Conservation (phyloP, 2,329 filamentous ascomycete species). For the Stagonosporopsis vannaccii region DNA sequence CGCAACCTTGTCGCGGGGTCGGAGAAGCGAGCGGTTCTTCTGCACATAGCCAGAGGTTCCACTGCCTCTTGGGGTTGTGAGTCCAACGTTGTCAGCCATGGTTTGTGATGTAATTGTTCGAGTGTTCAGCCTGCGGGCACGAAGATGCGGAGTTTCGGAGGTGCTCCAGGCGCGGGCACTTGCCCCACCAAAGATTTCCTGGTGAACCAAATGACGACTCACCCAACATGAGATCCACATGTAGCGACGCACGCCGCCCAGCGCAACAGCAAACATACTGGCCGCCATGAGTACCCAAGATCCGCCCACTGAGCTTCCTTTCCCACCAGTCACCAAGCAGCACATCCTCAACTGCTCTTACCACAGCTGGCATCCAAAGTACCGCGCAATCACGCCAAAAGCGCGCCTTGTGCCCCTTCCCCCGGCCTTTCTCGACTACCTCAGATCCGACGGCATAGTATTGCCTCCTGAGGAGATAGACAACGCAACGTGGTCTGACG, state of each 20-base stretch:
- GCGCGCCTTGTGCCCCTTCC: slow-evolving; percentile 83
- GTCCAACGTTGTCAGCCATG: slow-evolving; percentile 98
- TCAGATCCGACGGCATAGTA: slow-evolving; percentile 91
- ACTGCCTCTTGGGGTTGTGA: slow-evolving; percentile 90
- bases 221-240: slow-evolving; percentile 35
- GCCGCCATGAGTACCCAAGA: slow-evolving; percentile 33
- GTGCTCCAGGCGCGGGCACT: slow-evolving; percentile 21
- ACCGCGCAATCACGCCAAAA: slow-evolving; percentile 81
- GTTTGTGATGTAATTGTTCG: slow-evolving; percentile 8
- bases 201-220: slow-evolving; percentile 28
- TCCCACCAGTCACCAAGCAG: slow-evolving; percentile 81
- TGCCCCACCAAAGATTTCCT: slow-evolving; percentile 42
- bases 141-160: slow-evolving; percentile 32
- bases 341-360: slow-evolving; percentile 97
- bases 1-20: slow-evolving; percentile 78
- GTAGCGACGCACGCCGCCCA: neutral
- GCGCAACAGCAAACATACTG: neutral
- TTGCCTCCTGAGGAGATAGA: slow-evolving; percentile 73
- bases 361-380: slow-evolving; percentile 88
- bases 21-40: slow-evolving; percentile 88
- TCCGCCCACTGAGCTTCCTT: slow-evolving; percentile 61
- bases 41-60: slow-evolving; percentile 98
- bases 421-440: slow-evolving; percentile 79
- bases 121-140: neutral
- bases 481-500: slow-evolving; percentile 53